phyloP scores from a whole-genome alignment of 257 asterid genomes.

The Voacanga thouarsii region DNA sequence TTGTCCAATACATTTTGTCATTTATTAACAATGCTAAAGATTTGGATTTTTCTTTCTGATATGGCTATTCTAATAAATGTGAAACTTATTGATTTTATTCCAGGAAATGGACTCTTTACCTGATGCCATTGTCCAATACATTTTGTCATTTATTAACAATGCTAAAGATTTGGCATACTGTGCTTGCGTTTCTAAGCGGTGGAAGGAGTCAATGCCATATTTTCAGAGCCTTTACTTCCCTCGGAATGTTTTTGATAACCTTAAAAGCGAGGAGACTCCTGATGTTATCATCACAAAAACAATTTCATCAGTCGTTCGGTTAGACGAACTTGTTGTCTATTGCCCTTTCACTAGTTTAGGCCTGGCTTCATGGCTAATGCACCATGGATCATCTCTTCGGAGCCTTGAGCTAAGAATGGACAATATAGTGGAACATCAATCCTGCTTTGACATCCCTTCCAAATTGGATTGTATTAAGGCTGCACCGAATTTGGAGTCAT shows the following conservation, averaged over 20 bases:
- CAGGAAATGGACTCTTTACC: conserved; percentile 86
- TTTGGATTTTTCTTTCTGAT: no score
- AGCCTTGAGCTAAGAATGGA: conserved; percentile 90
- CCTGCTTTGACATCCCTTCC: conserved; percentile 40
- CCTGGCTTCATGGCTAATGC: conserved; percentile 66
- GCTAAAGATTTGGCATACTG: conserved; percentile 89
- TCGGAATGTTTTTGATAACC: conserved; percentile 70
- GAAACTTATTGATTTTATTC: no score
- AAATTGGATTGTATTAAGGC: conserved; percentile 71
- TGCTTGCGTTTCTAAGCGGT: conserved; percentile 74
- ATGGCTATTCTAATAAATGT: no score
- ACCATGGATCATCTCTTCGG: conserved; percentile 48
- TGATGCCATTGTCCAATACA: conserved; percentile 67
- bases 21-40: conserved; percentile 68
- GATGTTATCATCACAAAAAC: conserved; percentile 55
- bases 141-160: conserved; percentile 58
- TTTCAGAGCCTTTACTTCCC: conserved; percentile 64
- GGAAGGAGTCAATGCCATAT: conserved; percentile 82
- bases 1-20: conserved; percentile 67
- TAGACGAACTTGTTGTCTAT: conserved; percentile 82
- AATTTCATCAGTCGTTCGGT: conserved; percentile 46
- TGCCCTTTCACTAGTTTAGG: conserved; percentile 71
- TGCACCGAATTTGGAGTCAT: conserved; percentile 73
- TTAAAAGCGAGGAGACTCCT: conserved; percentile 43
- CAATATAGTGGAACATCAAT: conserved; percentile 49